These are phyloP conservation scores for Saccharum hybrid DNA, from an alignment of 202 grass and related monocot species.

Conservation along the genomic window DNA sequence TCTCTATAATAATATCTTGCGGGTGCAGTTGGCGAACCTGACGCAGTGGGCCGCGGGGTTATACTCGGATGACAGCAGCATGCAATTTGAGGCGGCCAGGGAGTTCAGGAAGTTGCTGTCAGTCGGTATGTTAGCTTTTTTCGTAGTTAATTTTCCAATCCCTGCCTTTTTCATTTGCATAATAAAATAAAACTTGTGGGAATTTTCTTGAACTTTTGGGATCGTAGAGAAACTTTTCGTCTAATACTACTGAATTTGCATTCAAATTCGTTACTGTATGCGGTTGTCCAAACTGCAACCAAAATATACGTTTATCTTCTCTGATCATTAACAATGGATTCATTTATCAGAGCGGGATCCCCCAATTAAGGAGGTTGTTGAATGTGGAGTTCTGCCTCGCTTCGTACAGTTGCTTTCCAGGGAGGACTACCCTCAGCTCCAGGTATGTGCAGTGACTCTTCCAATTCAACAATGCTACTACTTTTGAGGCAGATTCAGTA, in stretches of 20 bases:
- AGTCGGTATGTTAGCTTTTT: slow-evolving; percentile 40
- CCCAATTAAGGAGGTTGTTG: slow-evolving; percentile 66
- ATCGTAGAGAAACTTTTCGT: not conserved
- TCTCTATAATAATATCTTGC: not conserved
- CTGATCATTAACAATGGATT: slow-evolving; percentile 5
- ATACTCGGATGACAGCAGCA: slow-evolving; percentile 61
- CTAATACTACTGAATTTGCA: not conserved
- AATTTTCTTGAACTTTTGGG: not conserved
- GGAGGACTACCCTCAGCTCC: slow-evolving; percentile 68
- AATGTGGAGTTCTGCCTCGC: slow-evolving; percentile 54
- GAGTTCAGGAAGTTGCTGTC: slow-evolving; percentile 69
- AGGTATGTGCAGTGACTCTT: slow-evolving; percentile 46
- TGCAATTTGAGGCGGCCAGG: slow-evolving; percentile 59
- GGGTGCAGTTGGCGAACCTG: slow-evolving; percentile 55
- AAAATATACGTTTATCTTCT: not conserved
- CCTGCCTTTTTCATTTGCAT: not conserved
- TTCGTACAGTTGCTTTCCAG: slow-evolving; percentile 67
- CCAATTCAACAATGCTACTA: not conserved
- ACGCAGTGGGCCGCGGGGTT: slow-evolving; percentile 49
- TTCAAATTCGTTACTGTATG: not conserved
- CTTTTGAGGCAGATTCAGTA: not conserved
- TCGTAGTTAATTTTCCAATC: not conserved
- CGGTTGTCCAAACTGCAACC: not conserved
- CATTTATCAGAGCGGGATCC: slow-evolving; percentile 41
- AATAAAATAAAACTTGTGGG: not conserved